phyloP scores from a whole-genome alignment of 2,329 filamentous ascomycete genomes.

The Penicillium crustosum region DNA sequence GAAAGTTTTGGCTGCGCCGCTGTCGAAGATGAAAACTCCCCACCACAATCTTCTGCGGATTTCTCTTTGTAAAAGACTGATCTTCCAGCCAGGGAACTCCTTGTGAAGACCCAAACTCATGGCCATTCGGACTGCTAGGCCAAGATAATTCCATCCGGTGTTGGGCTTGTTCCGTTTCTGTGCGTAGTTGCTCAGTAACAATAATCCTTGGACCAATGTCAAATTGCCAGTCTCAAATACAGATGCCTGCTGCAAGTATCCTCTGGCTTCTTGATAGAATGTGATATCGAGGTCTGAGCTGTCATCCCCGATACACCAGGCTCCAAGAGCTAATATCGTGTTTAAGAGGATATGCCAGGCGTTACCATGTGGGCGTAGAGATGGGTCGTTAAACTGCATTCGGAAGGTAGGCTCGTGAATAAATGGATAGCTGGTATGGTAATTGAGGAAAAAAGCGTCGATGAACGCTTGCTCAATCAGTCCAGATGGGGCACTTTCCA shows the following conservation, averaged over 20 bases:
- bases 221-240: slow-evolving; percentile 53
- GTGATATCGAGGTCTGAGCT: slow-evolving; percentile 47
- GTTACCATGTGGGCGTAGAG: slow-evolving; percentile 43
- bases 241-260: slow-evolving; percentile 46
- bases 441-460: slow-evolving; percentile 50
- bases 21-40: slow-evolving; percentile 49
- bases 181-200: slow-evolving; percentile 51
- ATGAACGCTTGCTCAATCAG: slow-evolving; percentile 44
- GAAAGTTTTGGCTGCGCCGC: slow-evolving; percentile 53
- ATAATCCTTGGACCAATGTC: slow-evolving; percentile 49
- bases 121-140: slow-evolving; percentile 51
- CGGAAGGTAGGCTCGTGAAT: slow-evolving; percentile 51
- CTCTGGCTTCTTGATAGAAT: slow-evolving; percentile 49
- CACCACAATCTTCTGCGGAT: slow-evolving; percentile 45
- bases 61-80: slow-evolving; percentile 45
- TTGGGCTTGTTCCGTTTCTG: slow-evolving; percentile 55
- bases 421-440: slow-evolving; percentile 50
- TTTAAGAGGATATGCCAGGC: slow-evolving; percentile 50
- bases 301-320: slow-evolving; percentile 45
- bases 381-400: slow-evolving; percentile 48
- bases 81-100: slow-evolving; percentile 51
- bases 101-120: slow-evolving; percentile 54
- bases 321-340: slow-evolving; percentile 48
- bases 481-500: slow-evolving; percentile 40
- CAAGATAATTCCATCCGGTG: slow-evolving; percentile 51